Base-by-base conservation (phyloP, 2,329 filamentous ascomycete genomes). In the Aspergillus brunneoviolaceus region DNA sequence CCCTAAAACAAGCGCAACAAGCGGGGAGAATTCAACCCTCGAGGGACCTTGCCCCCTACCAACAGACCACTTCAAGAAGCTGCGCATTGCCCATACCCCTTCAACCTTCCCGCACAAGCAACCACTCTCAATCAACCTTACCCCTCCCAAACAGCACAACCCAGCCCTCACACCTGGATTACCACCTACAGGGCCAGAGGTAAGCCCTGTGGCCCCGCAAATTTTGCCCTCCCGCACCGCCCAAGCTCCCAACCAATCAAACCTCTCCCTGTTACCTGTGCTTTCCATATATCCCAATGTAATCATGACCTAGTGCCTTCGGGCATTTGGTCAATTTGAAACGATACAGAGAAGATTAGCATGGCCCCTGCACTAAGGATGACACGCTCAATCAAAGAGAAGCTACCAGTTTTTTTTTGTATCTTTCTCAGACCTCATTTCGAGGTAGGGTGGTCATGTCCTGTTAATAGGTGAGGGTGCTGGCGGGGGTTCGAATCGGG, bases 281-380 rank as follows among this genome's bases (percentile, higher is more conserved):
- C 4, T 16, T 60, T 39, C 58, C 45, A 64, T 72, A 73, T 71
- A 70, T 57, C 19, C 23, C 65, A 66, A 42, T 64, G 54, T 56
- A 63, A 69, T 21, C 48, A 7, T 0, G 0, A 7, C 0, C 39
- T 29, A 52, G 49, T 71, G 75, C 77, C 76, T 80, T 77, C 72
- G 77, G 78, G 76, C 79, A 84, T 84, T 82, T 85, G 82, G 83
- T 85, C 83, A 85, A 83, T 82, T 86, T 85, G 82, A 84, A 85
- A 84, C 82, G 82, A 85, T 85, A 87, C 84, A 88, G 85, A 88
- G 86, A 88, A 88, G 85, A 88, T 88, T 89, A 90, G 88, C 88
- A 90, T 90, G 87, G 87, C 87, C 88, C 85, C 84, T 87, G 84
- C 85, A 87, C 90, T 93, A 94, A 94, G 90, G 90, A 93, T 94